Percentiles rank a stretch among this genome's conserved stretches.
Evolutionary conservation across 2,329 filamentous ascomycete genomes (phyloP).

Genomic region (Zymoseptoria brevis): DNA sequence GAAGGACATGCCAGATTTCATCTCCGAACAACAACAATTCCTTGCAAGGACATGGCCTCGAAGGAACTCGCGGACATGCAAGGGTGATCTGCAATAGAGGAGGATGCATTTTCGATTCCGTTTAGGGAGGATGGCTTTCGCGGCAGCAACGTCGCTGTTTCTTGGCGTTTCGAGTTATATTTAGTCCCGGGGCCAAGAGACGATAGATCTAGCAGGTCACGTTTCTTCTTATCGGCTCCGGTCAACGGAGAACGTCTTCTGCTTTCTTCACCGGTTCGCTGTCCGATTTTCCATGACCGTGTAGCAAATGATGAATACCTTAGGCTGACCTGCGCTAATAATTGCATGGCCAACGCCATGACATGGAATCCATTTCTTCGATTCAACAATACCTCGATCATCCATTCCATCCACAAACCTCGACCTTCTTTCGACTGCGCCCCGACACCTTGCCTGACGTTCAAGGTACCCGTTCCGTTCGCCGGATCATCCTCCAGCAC

Average conservation of each 20-base stretch:
- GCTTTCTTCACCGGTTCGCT: neutral
- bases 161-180: neutral
- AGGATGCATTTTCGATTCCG: too few relatives aligned
- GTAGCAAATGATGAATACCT: neutral
- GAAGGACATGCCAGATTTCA: neutral
- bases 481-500: neutral
- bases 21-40: neutral
- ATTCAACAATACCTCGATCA: neutral
- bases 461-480: neutral
- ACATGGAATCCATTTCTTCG: neutral
- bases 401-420: too few relatives aligned
- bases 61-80: neutral
- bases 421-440: too few relatives aligned
- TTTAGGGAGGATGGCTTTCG: too few relatives aligned
- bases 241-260: neutral
- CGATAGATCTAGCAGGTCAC: neutral
- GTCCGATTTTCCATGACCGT: neutral
- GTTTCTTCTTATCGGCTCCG: neutral
- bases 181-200: neutral
- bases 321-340: too few relatives aligned
- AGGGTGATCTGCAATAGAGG: neutral
- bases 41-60: neutral
- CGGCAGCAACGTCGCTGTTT: neutral
- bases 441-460: neutral
- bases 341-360: neutral